Evolutionary conservation across 495 filamentous ascomycete genomes (phyloP).

Genomic region (Talaromyces proteolyticus): DNA sequence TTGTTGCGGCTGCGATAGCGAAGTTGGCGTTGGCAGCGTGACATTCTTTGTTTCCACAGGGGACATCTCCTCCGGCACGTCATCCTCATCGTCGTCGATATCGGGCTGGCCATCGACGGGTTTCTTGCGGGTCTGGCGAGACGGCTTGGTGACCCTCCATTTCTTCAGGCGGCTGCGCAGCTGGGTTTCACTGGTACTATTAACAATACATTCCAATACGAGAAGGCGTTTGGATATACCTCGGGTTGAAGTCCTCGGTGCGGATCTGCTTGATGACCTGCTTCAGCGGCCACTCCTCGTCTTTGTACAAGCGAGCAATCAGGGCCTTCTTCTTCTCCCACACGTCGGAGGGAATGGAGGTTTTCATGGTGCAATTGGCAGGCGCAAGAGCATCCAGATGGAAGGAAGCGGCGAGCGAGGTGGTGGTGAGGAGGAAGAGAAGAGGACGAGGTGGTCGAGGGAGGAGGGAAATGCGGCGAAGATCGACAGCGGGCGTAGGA

Average conservation of each 20-base stretch:
- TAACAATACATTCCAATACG: neutral
- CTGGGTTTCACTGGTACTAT: constrained; percentile 34
- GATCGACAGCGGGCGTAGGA: neutral
- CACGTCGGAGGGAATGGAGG: constrained; percentile 39
- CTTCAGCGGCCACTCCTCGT: constrained; percentile 45
- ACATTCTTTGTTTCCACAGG: neutral
- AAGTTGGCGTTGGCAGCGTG: neutral
- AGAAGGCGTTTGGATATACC: constrained; percentile 17
- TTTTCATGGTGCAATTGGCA: constrained; percentile 29
- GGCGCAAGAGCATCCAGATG: constrained; percentile 1
- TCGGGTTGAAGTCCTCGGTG: constrained; percentile 42
- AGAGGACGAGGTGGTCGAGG: neutral
- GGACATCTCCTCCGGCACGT: constrained; percentile 3
- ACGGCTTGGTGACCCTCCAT: constrained; percentile 44
- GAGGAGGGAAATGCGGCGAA: neutral
- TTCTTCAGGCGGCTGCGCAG: constrained; percentile 42
- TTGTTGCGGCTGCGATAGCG: neutral
- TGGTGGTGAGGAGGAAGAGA: neutral
- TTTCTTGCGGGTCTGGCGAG: constrained; percentile 40
- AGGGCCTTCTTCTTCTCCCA: constrained; percentile 45
- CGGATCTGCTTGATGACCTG: constrained; percentile 45
- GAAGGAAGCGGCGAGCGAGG: constrained; percentile 2
- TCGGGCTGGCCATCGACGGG: constrained; percentile 24
- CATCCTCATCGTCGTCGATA: constrained; percentile 15
- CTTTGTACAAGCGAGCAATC: constrained; percentile 42